Evolutionary conservation across 2,329 filamentous ascomycete genomes (phyloP).

Genomic region (Alternaria ventricosa): DNA sequence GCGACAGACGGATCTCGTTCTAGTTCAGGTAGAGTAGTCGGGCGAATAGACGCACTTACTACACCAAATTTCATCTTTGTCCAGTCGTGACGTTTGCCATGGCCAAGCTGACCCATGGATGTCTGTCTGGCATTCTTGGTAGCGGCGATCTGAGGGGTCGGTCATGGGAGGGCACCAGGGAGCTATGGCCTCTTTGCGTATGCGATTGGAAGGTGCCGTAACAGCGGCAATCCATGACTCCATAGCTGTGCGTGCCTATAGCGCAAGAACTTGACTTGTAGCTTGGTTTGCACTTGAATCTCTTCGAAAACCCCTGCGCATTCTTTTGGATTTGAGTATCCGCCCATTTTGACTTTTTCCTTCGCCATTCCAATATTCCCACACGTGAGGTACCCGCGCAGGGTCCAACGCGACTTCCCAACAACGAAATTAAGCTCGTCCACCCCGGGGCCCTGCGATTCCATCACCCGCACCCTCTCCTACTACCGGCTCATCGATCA

Average conservation of each 20-base stretch:
- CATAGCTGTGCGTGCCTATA: constrained; percentile 17
- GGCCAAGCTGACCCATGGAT: not conserved
- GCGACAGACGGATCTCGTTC: constrained; percentile 15
- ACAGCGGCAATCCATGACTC: constrained; percentile 21
- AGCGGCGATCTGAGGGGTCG: not conserved
- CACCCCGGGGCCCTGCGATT: constrained; percentile 31
- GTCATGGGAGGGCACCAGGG: not conserved
- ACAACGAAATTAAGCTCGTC: constrained; percentile 22
- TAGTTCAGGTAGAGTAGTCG: constrained; percentile 30
- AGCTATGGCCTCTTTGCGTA: constrained; percentile 19
- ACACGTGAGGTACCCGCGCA: constrained; percentile 18
- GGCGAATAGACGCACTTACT: constrained; percentile 32
- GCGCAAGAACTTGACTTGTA: constrained; percentile 9
- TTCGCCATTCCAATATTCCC: constrained; percentile 3
- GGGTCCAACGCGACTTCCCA: constrained; percentile 19
- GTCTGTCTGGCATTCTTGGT: not conserved
- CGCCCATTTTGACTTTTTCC: constrained; percentile 5
- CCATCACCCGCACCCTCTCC: constrained; percentile 34
- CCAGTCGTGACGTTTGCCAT: not conserved
- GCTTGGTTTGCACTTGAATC: not conserved
- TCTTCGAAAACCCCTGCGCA: constrained; percentile 5
- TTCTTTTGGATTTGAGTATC: not conserved
- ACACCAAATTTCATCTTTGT: not conserved
- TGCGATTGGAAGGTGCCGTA: constrained; percentile 18
- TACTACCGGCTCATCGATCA: constrained; percentile 24